phyloP scores from a whole-genome alignment of 768 basidiomycete genomes.

The Pleurotus giganteus region DNA sequence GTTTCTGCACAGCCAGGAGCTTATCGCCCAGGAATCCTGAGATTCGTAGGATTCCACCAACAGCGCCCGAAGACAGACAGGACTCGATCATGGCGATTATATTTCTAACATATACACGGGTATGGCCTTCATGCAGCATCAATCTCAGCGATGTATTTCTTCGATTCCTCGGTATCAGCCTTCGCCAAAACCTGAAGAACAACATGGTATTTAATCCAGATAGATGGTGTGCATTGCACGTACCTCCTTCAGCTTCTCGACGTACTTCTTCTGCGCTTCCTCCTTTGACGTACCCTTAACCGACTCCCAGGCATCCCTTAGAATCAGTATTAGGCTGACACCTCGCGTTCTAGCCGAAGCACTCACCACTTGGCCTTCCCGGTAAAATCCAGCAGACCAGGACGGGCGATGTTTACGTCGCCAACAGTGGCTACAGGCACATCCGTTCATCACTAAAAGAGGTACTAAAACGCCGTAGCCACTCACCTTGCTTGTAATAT shows the following conservation, averaged over 20 bases:
- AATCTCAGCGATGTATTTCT: conserved; percentile 58
- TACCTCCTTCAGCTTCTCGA: conserved; percentile 71
- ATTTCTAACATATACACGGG: no score
- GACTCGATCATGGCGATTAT: no score
- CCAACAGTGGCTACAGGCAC: conserved; percentile 62
- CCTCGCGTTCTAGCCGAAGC: conserved; percentile 10
- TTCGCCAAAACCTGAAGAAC: conserved; percentile 53
- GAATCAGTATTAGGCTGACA: conserved; percentile 10
- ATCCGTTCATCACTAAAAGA: background rate
- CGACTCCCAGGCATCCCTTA: conserved; percentile 83
- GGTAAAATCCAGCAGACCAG: conserved; percentile 80
- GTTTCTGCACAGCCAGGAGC: conserved; percentile 7
- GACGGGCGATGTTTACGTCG: conserved; percentile 60
- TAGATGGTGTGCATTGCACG: conserved; percentile 14
- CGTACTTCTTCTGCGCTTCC: conserved; percentile 71
- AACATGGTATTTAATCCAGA: background rate
- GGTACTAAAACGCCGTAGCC: background rate
- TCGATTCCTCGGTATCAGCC: conserved; percentile 47
- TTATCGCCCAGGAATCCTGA: background rate
- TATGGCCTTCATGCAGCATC: conserved; percentile 36
- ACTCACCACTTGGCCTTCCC: conserved; percentile 89
- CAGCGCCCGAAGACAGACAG: background rate
- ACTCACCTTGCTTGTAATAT: conserved; percentile 87
- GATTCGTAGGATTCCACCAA: conserved; percentile 4
- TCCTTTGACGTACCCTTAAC: conserved; percentile 66